Evolutionary conservation across 306 rosid species (phyloP), one percentile per base, ranked within the genome.

Genomic region (Arachis stenosperma): DNA sequence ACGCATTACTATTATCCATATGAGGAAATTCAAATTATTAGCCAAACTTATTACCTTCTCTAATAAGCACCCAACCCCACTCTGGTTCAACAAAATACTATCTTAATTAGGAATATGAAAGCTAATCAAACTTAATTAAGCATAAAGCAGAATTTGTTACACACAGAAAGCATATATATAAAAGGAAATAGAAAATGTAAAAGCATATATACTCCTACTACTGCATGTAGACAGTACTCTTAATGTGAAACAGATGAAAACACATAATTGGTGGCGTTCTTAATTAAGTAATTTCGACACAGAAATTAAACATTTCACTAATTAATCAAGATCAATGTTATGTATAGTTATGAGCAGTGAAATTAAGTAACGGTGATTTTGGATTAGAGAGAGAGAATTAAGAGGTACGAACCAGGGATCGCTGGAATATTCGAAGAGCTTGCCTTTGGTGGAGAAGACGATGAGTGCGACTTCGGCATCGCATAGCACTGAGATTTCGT

Each of bases 401-500:
- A 22, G 4, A 48, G 0, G n/a, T 54, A 6, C 75, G 40, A 83
- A 93, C 98, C 91, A 79, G 63, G 98, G 84, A 51, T 93, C 84
- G 37, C 86, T 85, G 51, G 97, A 86, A 81, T 81, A 93, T 52
- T 91, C 88, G 6, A 78, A 84, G 65, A 93, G 93, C 82, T 91
- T 93, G 51, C 96, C 96, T 71, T 91, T 93, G 59, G 94, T 81
- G 61, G 97, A 91, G 92, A 93, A 93, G 75, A 91, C 83, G 6
- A 93, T 76, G 68, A 93, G 79, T 61, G 92, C 96, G 3, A 93
- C 94, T 74, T 93, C 97, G 22, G 98, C 96, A 78, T 93, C 98
- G 42, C 98, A 90, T 61, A 93, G 96, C 37, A 93, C 92, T 2
- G 98, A 93, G 85, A 93, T 90, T 80, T 91, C 98, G 47, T 86